These are phyloP conservation scores for Zalaria sp. DNA, from an alignment of 2,329 filamentous ascomycete species.

Conservation along the genomic window DNA sequence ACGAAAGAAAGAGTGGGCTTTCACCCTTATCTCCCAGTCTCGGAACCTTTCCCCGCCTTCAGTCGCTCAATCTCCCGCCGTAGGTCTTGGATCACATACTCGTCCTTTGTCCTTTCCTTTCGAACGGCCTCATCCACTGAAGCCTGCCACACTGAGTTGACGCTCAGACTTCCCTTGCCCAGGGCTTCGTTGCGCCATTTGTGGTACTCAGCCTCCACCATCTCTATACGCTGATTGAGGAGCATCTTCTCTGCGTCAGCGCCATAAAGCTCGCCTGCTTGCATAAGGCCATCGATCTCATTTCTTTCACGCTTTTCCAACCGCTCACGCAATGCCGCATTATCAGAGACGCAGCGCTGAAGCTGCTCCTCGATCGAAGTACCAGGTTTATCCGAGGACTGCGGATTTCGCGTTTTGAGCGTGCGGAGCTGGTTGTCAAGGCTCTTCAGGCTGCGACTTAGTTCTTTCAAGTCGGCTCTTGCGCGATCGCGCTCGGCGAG, in stretches of 20 bases:
- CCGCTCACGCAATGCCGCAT: not conserved
- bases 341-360: not conserved
- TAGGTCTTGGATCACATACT: constrained; percentile 6
- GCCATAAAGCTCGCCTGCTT: not conserved
- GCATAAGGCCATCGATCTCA: not conserved
- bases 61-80: constrained; percentile 6
- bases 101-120: constrained; percentile 10
- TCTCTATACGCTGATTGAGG: constrained; percentile 8
- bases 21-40: no score
- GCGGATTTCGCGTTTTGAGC: no score
- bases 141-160: constrained; percentile 8
- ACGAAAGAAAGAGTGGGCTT: no score
- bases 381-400: no score
- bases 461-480: constrained; percentile 1
- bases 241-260: constrained; percentile 6
- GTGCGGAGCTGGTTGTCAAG: no score
- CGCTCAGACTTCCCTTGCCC: constrained; percentile 5
- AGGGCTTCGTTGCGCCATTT: constrained; percentile 10
- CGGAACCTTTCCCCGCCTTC: not conserved
- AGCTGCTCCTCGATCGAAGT: not conserved
- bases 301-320: not conserved
- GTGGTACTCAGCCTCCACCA: constrained; percentile 6
- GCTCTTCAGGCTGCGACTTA: no score
- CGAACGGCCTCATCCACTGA: constrained; percentile 12
- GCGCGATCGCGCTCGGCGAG: constrained; percentile 6